Base-by-base conservation (phyloP, 1,284 basidiomycete genomes). In the Salmacisia buchloeana region DNA sequence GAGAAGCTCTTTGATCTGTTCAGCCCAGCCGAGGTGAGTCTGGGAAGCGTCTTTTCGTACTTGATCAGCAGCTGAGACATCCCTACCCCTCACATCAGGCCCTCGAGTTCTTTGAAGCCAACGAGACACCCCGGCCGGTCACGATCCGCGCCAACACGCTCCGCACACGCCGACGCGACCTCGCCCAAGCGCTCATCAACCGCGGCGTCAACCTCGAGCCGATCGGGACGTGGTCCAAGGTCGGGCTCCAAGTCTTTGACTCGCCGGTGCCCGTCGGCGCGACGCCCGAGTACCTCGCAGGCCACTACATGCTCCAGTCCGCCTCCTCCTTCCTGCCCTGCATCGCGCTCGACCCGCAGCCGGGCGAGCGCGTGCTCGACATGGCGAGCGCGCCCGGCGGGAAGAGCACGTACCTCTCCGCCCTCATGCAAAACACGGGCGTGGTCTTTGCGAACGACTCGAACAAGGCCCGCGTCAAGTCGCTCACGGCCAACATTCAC, bases 251-350 rank as follows among this genome's bases (percentile, higher is more conserved):
- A 81, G 89, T 99, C 1, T 98, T 98, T 77, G 96, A 98, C 81
- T 93, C 90, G 69, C 87, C 86, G 63, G 94, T 99, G 2, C 96
- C 96, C 1, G 90, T 99, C 39, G 79, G 79, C 78, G 96, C 96
- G 3, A 98, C 96, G 2, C 96, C 96, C 5, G 96, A 99, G 82
- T 99, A 99, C 81, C 87, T 99, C 38, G 93, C 94, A 0, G 96
- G 96, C 2, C 94, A 99, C 80, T 99, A 99, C 83, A 98, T 99
- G 91, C 89, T 98, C 21, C 96, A 99, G 83, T 92, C 96, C 3
- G 96, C 96, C 3, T 96, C 93, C 5, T 97, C 94, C 0, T 97
- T 99, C 85, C 85, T 99, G n/a, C 96, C 96, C 46, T 94, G 97
- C 73, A 94, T 98, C 71, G 92, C 96, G 1, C 87, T 99, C 39